phyloP scores from a whole-genome alignment of 306 rosid genomes.

The Trichosanthes cucumerina region DNA sequence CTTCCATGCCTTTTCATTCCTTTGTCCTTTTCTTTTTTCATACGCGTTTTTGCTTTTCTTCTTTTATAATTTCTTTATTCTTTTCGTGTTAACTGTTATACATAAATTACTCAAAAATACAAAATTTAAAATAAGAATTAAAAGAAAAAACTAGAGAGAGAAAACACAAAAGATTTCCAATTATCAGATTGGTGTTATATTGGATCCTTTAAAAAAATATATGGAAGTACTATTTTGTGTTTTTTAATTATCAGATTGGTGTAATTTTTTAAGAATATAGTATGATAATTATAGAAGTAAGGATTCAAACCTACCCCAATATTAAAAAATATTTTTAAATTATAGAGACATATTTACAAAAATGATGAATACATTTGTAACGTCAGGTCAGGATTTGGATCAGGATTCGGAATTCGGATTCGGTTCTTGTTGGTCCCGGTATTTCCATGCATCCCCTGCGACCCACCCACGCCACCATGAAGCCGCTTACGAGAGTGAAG shows the following conservation, averaged over 20 bases:
- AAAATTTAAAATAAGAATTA: background rate
- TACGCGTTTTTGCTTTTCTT: conserved; percentile 8
- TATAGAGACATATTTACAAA: background rate
- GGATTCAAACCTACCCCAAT: background rate
- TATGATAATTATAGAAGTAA: background rate
- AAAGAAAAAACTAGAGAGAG: background rate
- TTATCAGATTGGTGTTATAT: background rate
- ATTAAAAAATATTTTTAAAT: no score
- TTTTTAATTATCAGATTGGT: no score
- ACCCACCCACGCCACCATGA: no score
- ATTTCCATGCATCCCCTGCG: no score
- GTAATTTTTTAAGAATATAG: background rate
- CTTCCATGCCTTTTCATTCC: background rate
- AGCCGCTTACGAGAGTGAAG: no score
- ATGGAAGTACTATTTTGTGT: background rate
- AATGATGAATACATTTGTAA: background rate
- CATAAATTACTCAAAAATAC: background rate
- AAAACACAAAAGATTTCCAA: background rate
- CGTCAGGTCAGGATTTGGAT: no score
- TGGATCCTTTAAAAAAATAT: background rate
- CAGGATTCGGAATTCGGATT: no score
- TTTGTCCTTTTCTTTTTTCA: background rate
- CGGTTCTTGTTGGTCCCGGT: no score
- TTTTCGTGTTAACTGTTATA: background rate
- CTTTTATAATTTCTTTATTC: background rate